Evolutionary conservation across 2,329 filamentous ascomycete species (phyloP).

Genomic region (Cladosporium austrohemisphaericum): DNA sequence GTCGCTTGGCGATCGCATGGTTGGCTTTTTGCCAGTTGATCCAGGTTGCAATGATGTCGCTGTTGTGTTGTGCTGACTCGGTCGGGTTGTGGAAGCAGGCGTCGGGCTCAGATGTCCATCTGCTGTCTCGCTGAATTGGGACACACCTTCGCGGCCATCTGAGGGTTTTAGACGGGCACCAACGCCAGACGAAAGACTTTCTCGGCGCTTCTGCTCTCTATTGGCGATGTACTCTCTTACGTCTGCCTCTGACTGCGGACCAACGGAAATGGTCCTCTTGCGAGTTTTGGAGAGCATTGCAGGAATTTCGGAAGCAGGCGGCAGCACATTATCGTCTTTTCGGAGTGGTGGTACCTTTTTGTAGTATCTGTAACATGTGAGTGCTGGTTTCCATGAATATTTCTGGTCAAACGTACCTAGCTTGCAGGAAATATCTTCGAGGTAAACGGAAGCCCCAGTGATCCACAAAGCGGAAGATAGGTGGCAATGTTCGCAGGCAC

Average conservation of each 20-base stretch:
- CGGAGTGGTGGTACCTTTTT: slow-evolving; percentile 72
- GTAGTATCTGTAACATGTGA: slow-evolving; percentile 61
- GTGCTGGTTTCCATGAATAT: neutral
- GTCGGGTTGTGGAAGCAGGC: slow-evolving; percentile 34
- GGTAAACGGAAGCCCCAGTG: slow-evolving; percentile 74
- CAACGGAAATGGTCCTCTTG: slow-evolving; percentile 79
- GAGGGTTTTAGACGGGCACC: neutral
- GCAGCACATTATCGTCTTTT: slow-evolving; percentile 82
- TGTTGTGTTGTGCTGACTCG: neutral
- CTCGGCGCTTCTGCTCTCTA: slow-evolving; percentile 65
- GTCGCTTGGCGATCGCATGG: slow-evolving; percentile 22
- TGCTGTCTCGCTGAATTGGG: slow-evolving; percentile 10
- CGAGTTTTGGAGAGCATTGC: slow-evolving; percentile 74
- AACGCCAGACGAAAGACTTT: slow-evolving; percentile 49
- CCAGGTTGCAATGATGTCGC: neutral
- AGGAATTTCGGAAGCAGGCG: slow-evolving; percentile 82
- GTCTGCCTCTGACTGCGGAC: slow-evolving; percentile 92
- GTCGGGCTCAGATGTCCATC: slow-evolving; percentile 24
- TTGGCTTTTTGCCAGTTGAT: neutral
- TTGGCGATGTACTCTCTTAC: slow-evolving; percentile 94
- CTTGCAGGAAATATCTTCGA: slow-evolving; percentile 83
- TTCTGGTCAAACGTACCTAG: slow-evolving; percentile 55
- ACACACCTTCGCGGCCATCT: neutral
- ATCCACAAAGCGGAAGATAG: slow-evolving; percentile 82
- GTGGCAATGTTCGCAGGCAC: slow-evolving; percentile 72